Evolutionary conservation across 164 flowering plant species (phyloP), one percentile per base, ranked within the genome.

Genomic region (Magnolia officinalis): DNA sequence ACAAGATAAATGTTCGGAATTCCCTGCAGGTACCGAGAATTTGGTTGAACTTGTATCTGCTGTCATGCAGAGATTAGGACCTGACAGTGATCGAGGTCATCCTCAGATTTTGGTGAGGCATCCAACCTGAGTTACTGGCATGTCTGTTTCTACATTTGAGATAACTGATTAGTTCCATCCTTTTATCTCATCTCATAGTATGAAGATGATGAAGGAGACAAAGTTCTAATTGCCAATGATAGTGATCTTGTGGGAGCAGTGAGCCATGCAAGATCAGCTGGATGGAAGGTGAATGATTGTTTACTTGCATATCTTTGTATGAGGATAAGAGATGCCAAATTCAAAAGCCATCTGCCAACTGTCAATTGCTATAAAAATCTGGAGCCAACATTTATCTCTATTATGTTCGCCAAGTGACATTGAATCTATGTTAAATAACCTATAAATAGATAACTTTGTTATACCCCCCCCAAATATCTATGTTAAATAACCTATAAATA

Each of bases 131-230:
- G 37, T 10, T 65, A 20, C 55, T 1, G n/a, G 29, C 29, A 50
- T 29, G 45, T 77, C 73, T 64, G 58, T 69, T 70, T 70, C 7
- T 63, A 16, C 20, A 52, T 64, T 26, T 10, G 13, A 14, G 70
- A 20, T 63, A 67, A 61, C n/a, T 37, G 10, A 52, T 24, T 71
- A 55, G 37, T n/a, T 58, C 65, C 58, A 63, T 72, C 58, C 59
- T 75, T 21, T 67, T 73, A 7, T 73, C 78, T 75, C 31, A 65
- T 77, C 63, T 72, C 78, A 59, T 51, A 95, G 99, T 96, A 96
- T 81, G 97, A 93, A 84, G 99, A 96, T 78, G 99, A 96, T 80
- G 99, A 96, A 83, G 94, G 96, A 31, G 99, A 96, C 78, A 94
- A 80, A 83, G 90, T 96, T 67, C 75, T 96, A 59, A 92, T 96